Conservation (phyloP, 805 yeast species). For the Spathaspora arborariae region DNA sequence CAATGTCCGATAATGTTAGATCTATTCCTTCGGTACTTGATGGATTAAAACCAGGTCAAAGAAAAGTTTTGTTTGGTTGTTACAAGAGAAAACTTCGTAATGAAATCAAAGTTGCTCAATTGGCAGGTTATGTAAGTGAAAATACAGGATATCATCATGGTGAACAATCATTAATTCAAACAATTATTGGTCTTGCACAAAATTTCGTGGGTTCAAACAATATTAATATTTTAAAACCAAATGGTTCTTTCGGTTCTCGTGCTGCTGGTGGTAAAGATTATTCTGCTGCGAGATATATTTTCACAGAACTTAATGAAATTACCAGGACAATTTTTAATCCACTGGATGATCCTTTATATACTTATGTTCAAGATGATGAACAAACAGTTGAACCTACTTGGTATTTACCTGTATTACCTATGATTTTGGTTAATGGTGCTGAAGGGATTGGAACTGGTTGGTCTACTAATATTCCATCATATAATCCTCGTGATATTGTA, state of each 20-base stretch:
- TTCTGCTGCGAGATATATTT: conserved; percentile 96
- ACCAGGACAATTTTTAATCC: conserved; percentile 76
- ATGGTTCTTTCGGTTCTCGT: conserved; percentile 95
- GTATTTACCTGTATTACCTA: conserved; percentile 92
- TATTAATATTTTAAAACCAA: conserved; percentile 77
- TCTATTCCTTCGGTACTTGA: conserved; percentile 93
- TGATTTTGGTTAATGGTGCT: conserved; percentile 91
- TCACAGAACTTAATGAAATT: conserved; percentile 74
- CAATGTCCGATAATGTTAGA: conserved; percentile 94
- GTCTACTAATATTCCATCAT: conserved; percentile 91
- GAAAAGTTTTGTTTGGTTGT: conserved; percentile 87
- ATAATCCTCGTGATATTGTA: conserved; percentile 81
- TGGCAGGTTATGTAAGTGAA: conserved; percentile 86
- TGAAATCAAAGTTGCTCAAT: conserved; percentile 86
- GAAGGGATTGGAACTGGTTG: conserved; percentile 99
- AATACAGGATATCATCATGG: conserved; percentile 95
- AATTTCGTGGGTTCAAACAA: conserved; percentile 92
- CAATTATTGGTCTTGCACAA: conserved; percentile 92
- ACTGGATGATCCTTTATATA: conserved; percentile 72
- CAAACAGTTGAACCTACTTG: conserved; percentile 92
- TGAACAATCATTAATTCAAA: conserved; percentile 80
- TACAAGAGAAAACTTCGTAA: conserved; percentile 71
- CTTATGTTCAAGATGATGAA: conserved; percentile 88
- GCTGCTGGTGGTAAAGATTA: conserved; percentile 97
- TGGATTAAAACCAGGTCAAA: conserved; percentile 96